Base-by-base conservation (phyloP, 1,284 basidiomycete genomes). In the Termitomyces sp. region DNA sequence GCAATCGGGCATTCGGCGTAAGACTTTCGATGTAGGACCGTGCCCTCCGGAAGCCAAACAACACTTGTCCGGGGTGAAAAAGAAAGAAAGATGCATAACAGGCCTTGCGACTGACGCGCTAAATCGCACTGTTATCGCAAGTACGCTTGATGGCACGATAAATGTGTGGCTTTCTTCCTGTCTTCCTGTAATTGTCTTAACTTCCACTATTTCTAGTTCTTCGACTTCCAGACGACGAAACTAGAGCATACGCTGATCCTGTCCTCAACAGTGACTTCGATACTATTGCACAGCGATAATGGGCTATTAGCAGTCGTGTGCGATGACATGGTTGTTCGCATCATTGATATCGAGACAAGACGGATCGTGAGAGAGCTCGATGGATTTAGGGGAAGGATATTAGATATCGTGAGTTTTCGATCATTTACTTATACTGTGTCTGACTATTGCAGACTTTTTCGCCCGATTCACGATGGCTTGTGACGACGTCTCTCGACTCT, bases 321-420 rank as follows among this genome's bases (percentile, higher is more conserved):
- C 62, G 93, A 95, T 65, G 96, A 98, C 64, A 79, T 90, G 60
- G 76, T 83, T 30, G 80, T 99, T 34, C 85, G 93, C 30, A 67
- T 99, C 28, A 70, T 99, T 19, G 97, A 99, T 68, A 87, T 97
- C 55, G 96, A 98, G 74, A 97, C 96, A 0, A 77, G 79, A 56
- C 80, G 86, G 47, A 75, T 94, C 17, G 96, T 98, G 38, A 83
- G 97, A 73, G 94, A 98, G 64, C 72, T 99, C 41, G 72, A 80
- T 38, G 92, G 92, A 1, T 92, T 92, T 70, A 77, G 83, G 54
- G 88, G 88, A 0, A 82, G 89, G 26, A 79, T 97, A 36, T 76
- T 97, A 19, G 94, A 98, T 67, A 76, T 93, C 40, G 92, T 92
- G 66, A 62, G 84, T 73, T 21, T 50, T 33, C 50, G 50, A 36